Conservation (phyloP, 78 protist genomes). For the Isochrysis galbana region DNA sequence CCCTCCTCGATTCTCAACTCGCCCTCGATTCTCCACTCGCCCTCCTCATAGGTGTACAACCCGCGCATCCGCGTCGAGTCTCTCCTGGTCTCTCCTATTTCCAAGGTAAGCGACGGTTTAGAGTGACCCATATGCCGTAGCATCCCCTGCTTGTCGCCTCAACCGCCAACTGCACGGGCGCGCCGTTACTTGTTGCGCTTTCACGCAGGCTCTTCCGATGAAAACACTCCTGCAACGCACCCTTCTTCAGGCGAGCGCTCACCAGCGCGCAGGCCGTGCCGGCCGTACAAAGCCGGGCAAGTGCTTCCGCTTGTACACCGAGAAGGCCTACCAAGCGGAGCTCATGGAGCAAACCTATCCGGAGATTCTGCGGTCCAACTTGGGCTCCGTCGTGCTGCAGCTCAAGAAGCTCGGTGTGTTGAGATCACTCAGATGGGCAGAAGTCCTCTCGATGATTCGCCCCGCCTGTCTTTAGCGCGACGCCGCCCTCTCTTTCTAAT, state of each 20-base stretch:
- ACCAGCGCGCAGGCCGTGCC: constrained; percentile 99
- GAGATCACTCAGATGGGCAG: no score
- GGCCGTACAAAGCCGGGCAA: constrained; percentile 99
- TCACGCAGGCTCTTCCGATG: no score
- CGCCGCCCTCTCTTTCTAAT: no score
- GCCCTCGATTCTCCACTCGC: neutral
- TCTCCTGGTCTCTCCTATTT: constrained; percentile 94
- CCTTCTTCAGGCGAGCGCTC: constrained; percentile 97
- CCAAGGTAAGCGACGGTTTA: no score
- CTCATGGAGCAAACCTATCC: constrained; percentile 93
- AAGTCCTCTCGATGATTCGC: no score
- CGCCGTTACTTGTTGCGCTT: no score
- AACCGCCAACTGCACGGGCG: no score
- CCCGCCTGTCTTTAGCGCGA: no score
- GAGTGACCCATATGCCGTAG: no score
- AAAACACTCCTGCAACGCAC: no score
- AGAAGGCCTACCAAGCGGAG: constrained; percentile 66
- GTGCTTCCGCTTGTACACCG: constrained; percentile 75
- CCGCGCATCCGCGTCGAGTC: constrained; percentile 98
- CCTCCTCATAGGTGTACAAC: constrained; percentile 80
- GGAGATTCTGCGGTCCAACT: constrained; percentile 91
- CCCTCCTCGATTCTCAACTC: neutral
- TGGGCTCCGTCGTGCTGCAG: constrained; percentile 79
- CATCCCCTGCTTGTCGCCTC: no score
- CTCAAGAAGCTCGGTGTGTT: constrained; percentile 92